Percentiles rank a stretch among this genome's conserved stretches.
Conservation (phyloP, 495 filamentous ascomycete genomes). For the Hyaloscypha finlandica region DNA sequence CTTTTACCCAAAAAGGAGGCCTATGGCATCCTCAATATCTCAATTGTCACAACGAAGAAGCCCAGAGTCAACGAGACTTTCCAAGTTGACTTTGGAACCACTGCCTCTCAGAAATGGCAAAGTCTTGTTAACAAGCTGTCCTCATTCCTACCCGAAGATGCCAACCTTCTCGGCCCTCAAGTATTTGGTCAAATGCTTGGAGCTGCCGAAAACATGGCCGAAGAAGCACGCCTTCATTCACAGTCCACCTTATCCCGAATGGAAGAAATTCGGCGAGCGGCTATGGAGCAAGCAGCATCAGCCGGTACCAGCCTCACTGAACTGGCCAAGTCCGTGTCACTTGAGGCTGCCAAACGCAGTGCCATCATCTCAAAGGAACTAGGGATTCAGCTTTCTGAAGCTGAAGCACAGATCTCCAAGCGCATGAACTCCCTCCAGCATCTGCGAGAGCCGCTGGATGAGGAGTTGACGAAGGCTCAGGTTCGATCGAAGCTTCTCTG, state of each 20-base stretch:
- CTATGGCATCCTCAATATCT: slow-evolving; percentile 58
- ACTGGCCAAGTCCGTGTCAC: slow-evolving; percentile 27
- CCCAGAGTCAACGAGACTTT: slow-evolving; percentile 53
- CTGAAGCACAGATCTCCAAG: slow-evolving; percentile 21
- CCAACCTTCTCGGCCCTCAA: slow-evolving; percentile 44
- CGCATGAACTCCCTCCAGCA: slow-evolving; percentile 18
- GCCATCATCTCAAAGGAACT: slow-evolving; percentile 34
- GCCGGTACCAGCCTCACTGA: slow-evolving; percentile 16
- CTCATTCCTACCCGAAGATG: slow-evolving; percentile 44
- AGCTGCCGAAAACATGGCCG: slow-evolving; percentile 17
- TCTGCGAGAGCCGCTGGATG: slow-evolving; percentile 25
- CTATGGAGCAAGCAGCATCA: slow-evolving; percentile 22
- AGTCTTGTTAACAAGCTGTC: slow-evolving; percentile 47
- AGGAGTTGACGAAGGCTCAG: slow-evolving; percentile 29
- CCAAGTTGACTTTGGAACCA: slow-evolving; percentile 55
- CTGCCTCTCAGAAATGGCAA: slow-evolving; percentile 44
- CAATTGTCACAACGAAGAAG: slow-evolving; percentile 53
- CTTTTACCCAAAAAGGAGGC: slow-evolving; percentile 58
- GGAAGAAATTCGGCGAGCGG: slow-evolving; percentile 21
- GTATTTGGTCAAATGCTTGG: slow-evolving; percentile 38
- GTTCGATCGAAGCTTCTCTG: slow-evolving; percentile 31
- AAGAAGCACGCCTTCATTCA: slow-evolving; percentile 18
- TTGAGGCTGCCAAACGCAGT: slow-evolving; percentile 31
- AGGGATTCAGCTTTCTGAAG: slow-evolving; percentile 25
- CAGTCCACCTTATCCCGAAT: slow-evolving; percentile 22